A percentile compares a stretch with the other conserved stretches of the same genome.
Evolutionary conservation across 176 grass and related monocot genomes (phyloP).

Genomic region (Stipa capillata): DNA sequence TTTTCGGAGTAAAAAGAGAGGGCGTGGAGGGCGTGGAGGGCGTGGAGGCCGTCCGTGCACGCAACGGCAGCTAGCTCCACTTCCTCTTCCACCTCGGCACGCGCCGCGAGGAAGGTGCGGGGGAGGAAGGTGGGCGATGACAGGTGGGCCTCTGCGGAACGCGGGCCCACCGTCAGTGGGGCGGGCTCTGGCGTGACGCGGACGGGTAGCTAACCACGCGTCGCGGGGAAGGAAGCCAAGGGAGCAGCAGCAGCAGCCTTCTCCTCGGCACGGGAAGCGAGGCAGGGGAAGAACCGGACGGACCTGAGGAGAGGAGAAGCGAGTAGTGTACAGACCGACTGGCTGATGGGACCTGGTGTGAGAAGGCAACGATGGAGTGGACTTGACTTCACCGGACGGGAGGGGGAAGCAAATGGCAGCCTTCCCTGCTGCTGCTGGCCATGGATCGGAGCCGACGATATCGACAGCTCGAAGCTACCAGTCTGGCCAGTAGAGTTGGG

Average conservation of each 20-base stretch:
- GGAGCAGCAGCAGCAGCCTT: not conserved
- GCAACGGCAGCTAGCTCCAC: slow-evolving; percentile 33
- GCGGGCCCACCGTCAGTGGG: not conserved
- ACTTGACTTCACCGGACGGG: not conserved
- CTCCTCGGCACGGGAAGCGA: not conserved
- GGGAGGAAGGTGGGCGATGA: not conserved
- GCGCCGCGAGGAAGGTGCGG: slow-evolving; percentile 38
- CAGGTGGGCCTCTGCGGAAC: not conserved
- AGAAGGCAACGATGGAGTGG: not conserved
- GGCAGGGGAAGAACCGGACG: not conserved
- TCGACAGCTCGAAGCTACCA: not conserved
- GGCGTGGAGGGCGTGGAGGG: not conserved
- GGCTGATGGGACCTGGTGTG: not conserved
- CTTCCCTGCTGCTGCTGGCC: not conserved
- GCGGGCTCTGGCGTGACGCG: not conserved
- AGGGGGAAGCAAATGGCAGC: not conserved
- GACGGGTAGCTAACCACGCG: not conserved
- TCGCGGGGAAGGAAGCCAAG: slow-evolving; percentile 12
- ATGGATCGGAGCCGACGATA: not conserved
- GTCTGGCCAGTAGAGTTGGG: too few species aligned
- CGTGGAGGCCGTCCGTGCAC: slow-evolving; percentile 47
- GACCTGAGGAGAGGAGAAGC: not conserved
- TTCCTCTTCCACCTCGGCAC: slow-evolving; percentile 25
- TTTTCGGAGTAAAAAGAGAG: slow-evolving; percentile 24
- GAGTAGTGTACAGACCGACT: too few species aligned